Percentiles rank a stretch among this genome's conserved stretches.
These are phyloP conservation scores for Cornus kousa DNA, from an alignment of 148 eudicot genomes.

Conservation along the genomic window DNA sequence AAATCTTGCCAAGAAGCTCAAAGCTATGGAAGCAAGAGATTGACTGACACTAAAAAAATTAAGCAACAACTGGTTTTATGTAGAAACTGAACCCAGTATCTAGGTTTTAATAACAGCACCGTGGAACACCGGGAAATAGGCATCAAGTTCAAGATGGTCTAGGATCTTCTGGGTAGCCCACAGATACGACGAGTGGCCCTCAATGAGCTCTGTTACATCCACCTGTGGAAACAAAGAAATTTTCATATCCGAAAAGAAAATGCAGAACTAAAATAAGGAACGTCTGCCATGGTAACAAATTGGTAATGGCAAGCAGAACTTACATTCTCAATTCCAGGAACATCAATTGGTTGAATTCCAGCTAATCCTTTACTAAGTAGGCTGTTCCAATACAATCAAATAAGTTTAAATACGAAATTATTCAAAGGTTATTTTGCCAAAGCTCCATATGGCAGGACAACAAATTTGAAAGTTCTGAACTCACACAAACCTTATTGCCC, in stretches of 20 bases:
- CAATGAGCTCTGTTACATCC: constrained; percentile 68
- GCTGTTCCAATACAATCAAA: constrained; percentile 37
- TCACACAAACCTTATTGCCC: neutral
- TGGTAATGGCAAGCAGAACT: constrained; percentile 18
- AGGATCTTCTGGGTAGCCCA: constrained; percentile 80
- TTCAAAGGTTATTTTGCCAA: neutral
- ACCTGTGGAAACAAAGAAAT: constrained; percentile 45
- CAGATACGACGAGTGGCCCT: constrained; percentile 90
- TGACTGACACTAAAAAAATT: too few relatives aligned
- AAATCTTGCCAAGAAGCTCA: neutral
- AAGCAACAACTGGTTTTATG: neutral
- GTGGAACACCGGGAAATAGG: constrained; percentile 69
- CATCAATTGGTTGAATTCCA: constrained; percentile 82
- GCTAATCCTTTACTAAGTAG: constrained; percentile 91
- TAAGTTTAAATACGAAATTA: neutral
- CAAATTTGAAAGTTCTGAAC: neutral
- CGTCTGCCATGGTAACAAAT: neutral
- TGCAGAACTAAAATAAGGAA: neutral
- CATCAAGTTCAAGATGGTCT: constrained; percentile 74
- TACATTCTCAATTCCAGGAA: constrained; percentile 92
- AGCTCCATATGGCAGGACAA: neutral
- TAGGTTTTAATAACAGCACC: constrained; percentile 4
- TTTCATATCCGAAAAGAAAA: neutral
- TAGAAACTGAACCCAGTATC: neutral
- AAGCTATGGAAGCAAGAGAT: neutral